Base-by-base conservation (phyloP, 805 yeast genomes). In the Kuraishia piskuri region DNA sequence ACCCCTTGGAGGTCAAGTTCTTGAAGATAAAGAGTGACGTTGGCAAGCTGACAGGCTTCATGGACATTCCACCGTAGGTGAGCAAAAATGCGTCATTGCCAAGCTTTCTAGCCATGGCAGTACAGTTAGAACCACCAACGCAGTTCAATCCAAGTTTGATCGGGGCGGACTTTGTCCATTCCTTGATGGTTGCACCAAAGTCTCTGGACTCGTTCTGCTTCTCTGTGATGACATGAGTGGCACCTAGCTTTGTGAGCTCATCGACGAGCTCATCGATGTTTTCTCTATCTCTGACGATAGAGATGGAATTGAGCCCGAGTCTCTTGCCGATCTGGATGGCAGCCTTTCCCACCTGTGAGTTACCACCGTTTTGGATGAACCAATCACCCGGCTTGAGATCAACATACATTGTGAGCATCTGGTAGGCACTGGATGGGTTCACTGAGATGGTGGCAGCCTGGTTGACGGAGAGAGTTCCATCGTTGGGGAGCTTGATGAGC, bases 11-110 rank as follows among this genome's bases (percentile, higher is more conserved):
- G 5, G 86, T 83, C 53, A 94, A 69, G 63, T 91, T 87, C 69
- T 92, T 94, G 76, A 94, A 94, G 58, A 94, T 91, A 64, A 88
- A 88, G 55, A 88, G 72, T 0, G 96, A 82, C 0, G 97, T 90
- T 45, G 98, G 97, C 53, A 94, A 69, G n/a, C 81, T 79, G 10
- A 94, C 95, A 1, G 99, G 99, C 70, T 89, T 91, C 75, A 85
- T 83, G 2, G 97, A 89, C 99, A 94, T 94, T 44, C 96, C 98
- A 36, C 99, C 99, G 64, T 94, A 94, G 1, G 98, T 90, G 60
- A 90, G 80, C 75, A 94, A 72, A 50, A 83, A 78, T 1, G 94
- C 96, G 60, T 88, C 82, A 17, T 74, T 70, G 44, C 82, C 83
- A 53, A 94, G 76, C 66, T 90, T 92, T 59, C 97, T 78, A 9